phyloP scores from a whole-genome alignment of 2,329 filamentous ascomycete species.

The Akanthomyces lecanii region DNA sequence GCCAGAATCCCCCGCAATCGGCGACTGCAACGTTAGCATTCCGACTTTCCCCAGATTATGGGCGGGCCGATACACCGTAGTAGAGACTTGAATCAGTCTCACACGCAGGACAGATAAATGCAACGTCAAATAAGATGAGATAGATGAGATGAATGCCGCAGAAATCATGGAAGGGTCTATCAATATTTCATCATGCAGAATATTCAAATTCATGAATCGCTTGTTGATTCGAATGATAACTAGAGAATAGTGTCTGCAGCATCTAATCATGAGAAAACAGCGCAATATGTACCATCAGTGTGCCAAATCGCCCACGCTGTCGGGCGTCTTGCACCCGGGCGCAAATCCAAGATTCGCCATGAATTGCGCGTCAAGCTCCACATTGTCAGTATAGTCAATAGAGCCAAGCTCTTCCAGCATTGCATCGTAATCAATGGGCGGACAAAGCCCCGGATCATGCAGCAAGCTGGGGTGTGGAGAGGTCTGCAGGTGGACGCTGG shows the following conservation, averaged over 20 bases:
- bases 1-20: background rate
- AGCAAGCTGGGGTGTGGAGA: slow-evolving; percentile 21
- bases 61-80: too few species aligned
- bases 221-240: background rate
- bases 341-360: slow-evolving; percentile 65
- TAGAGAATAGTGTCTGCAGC: background rate
- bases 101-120: too few species aligned
- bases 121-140: too few species aligned
- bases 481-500: background rate
- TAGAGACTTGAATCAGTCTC: too few species aligned
- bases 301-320: slow-evolving; percentile 33
- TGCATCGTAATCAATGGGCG: slow-evolving; percentile 45
- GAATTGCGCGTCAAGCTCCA: slow-evolving; percentile 57
- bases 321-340: slow-evolving; percentile 55
- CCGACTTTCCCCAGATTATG: too few species aligned
- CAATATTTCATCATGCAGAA: too few species aligned
- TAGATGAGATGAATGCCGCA: too few species aligned
- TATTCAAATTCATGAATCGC: too few species aligned
- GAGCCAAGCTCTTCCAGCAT: slow-evolving; percentile 50
- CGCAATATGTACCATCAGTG: background rate
- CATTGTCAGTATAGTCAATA: slow-evolving; percentile 44
- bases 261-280: background rate
- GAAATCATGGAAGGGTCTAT: too few species aligned
- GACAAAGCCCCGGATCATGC: slow-evolving; percentile 19
- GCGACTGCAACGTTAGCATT: background rate